Evolutionary conservation across 2,329 filamentous ascomycete species (phyloP).

Genomic region (Leptosphaerulina australis): DNA sequence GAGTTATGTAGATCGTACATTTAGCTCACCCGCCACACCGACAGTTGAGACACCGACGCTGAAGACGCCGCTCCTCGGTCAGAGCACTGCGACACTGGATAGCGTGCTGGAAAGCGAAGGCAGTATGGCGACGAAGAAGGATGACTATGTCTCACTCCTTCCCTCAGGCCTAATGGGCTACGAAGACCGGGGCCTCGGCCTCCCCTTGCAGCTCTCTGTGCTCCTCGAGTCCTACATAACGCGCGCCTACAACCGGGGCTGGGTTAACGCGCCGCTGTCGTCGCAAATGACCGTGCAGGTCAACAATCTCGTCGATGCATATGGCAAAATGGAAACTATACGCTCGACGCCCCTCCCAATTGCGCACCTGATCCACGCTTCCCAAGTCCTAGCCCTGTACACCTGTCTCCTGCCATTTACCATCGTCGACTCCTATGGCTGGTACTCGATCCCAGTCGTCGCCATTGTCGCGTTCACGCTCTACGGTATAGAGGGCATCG

Average conservation of each 20-base stretch:
- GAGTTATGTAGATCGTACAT: conserved; percentile 35
- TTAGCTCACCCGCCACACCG: conserved; percentile 13
- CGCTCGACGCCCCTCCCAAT: conserved; percentile 68
- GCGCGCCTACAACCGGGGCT: conserved; percentile 60
- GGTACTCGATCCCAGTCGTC: conserved; percentile 66
- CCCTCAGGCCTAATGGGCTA: conserved; percentile 57
- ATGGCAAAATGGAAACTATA: conserved; percentile 69
- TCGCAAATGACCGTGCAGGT: conserved; percentile 64
- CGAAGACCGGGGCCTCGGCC: conserved; percentile 64
- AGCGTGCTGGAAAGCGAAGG: conserved; percentile 35
- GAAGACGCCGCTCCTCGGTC: conserved; percentile 29
- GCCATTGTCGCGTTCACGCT: conserved; percentile 67
- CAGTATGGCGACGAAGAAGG: conserved; percentile 43
- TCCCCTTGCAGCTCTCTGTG: conserved; percentile 66
- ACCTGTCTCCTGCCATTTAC: conserved; percentile 66
- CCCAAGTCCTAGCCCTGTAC: conserved; percentile 68
- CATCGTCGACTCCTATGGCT: conserved; percentile 66
- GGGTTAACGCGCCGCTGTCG: conserved; percentile 66
- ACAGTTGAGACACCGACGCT: conserved; percentile 6
- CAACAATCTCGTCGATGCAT: conserved; percentile 63
- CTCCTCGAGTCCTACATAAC: conserved; percentile 67
- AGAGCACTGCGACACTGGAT: conserved; percentile 26
- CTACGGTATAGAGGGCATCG: conserved; percentile 69
- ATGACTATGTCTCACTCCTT: conserved; percentile 59
- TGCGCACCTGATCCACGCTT: conserved; percentile 68